Evolutionary conservation across 2,329 filamentous ascomycete genomes (phyloP).

Genomic region (Scolecobasidium constrictum): DNA sequence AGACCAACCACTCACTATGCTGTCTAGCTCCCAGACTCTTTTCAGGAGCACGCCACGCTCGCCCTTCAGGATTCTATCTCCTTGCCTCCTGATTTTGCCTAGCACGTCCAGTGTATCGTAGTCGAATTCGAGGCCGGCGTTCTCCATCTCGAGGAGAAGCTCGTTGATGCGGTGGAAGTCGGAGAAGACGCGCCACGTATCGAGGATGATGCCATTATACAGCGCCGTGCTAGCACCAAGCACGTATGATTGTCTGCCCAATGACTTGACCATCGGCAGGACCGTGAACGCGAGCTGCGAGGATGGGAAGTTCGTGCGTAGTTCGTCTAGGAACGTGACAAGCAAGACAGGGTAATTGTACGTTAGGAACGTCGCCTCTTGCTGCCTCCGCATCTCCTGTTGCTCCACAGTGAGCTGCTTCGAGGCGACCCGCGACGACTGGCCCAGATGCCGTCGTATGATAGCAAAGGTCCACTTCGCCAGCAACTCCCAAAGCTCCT

Average conservation of each 20-base stretch:
- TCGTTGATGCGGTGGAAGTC: constrained; percentile 45
- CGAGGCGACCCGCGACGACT: neutral
- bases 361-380: constrained; percentile 41
- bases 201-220: constrained; percentile 55
- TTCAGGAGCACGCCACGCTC: constrained; percentile 18
- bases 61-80: constrained; percentile 16
- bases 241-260: constrained; percentile 60
- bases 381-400: neutral
- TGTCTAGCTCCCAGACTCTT: constrained; percentile 25
- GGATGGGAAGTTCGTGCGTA: constrained; percentile 48
- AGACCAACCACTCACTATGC: constrained; percentile 18
- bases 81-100: constrained; percentile 21
- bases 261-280: constrained; percentile 54
- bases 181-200: constrained; percentile 50
- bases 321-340: constrained; percentile 42
- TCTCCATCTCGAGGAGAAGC: constrained; percentile 55
- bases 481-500: neutral
- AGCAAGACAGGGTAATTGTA: constrained; percentile 55
- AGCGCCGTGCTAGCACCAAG: constrained; percentile 60
- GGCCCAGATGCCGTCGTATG: neutral
- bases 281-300: constrained; percentile 51
- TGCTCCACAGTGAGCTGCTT: neutral
- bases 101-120: constrained; percentile 31
- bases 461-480: neutral
- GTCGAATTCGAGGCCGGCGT: constrained; percentile 49